Conservation (phyloP, 2,329 filamentous ascomycete species). For the Incumbomyces delicatus region DNA sequence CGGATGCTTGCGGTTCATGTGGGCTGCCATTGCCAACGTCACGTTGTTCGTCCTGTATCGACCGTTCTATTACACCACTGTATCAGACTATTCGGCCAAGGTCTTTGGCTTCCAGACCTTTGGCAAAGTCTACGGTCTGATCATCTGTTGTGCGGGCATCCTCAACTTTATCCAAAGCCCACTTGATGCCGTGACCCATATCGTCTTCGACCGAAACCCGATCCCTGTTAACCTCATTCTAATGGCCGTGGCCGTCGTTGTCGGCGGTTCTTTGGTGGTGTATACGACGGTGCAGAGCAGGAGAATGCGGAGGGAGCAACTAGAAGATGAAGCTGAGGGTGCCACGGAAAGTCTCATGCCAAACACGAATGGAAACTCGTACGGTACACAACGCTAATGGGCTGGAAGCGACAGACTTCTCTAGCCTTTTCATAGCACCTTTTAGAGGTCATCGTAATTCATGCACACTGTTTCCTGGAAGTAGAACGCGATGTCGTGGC, state of each 20-base stretch:
- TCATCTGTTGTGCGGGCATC: constrained; percentile 76
- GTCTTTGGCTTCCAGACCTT: constrained; percentile 89
- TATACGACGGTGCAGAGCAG: constrained; percentile 52
- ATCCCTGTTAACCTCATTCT: constrained; percentile 67
- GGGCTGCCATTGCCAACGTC: constrained; percentile 64
- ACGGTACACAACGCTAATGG: constrained; percentile 13
- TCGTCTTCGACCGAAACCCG: constrained; percentile 60
- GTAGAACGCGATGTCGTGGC: no score
- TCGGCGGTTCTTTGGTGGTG: constrained; percentile 56
- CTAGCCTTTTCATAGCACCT: no score
- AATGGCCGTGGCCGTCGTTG: constrained; percentile 48
- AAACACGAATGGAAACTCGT: constrained; percentile 16
- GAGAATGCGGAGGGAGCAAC: constrained; percentile 19
- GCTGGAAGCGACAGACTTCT: neutral
- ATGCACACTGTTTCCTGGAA: no score
- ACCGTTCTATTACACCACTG: constrained; percentile 21
- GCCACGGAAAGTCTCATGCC: constrained; percentile 20
- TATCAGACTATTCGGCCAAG: constrained; percentile 71
- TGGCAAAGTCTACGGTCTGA: constrained; percentile 84
- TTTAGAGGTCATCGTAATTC: neutral
- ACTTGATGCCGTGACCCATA: constrained; percentile 68
- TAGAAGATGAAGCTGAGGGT: constrained; percentile 21
- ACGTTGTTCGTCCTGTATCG: constrained; percentile 49
- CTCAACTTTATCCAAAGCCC: constrained; percentile 76
- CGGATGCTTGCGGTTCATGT: constrained; percentile 60